A percentile compares a stretch with the other conserved stretches of the same genome.
phyloP scores from a whole-genome alignment of 306 rosid species.

The Trifolium repens region DNA sequence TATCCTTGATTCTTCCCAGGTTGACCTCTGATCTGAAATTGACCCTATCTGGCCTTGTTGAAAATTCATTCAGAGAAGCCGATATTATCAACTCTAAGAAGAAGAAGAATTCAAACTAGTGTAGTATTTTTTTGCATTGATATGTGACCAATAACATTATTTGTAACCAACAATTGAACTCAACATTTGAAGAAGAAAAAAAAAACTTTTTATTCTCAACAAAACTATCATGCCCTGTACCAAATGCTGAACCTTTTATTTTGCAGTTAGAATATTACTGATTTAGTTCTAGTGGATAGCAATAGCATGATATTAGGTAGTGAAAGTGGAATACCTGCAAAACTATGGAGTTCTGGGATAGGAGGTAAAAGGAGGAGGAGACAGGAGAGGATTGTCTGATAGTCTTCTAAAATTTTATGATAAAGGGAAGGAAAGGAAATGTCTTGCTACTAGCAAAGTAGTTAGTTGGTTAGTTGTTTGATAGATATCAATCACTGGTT shows the following conservation, averaged over 20 bases:
- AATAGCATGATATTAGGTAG: not conserved
- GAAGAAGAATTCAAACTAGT: constrained; percentile 64
- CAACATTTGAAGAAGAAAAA: constrained; percentile 36
- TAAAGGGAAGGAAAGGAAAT: not conserved
- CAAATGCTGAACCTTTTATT: constrained; percentile 14
- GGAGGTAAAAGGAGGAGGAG: not conserved
- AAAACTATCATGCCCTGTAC: constrained; percentile 1
- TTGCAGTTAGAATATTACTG: constrained; percentile 1
- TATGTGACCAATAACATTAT: constrained; percentile 24
- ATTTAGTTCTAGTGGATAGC: not conserved
- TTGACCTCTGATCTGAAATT: constrained; percentile 67
- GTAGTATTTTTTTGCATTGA: constrained; percentile 32
- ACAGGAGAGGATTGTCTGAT: not conserved
- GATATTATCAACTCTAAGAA: constrained; percentile 63
- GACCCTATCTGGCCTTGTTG: constrained; percentile 56
- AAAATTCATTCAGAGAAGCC: constrained; percentile 58
- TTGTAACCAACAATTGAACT: constrained; percentile 25
- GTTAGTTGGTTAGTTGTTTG: not conserved
- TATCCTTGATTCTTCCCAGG: constrained; percentile 67
- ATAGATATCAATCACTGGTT: too few relatives aligned
- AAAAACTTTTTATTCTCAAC: constrained; percentile 42
- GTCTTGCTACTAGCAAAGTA: not conserved
- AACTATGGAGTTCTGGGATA: not conserved
- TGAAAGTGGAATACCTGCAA: not conserved
- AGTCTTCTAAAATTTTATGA: too few relatives aligned